A percentile compares a stretch with the other conserved stretches of the same genome.
Conservation (phyloP, 495 filamentous ascomycete species). For the Tuber aestivum region DNA sequence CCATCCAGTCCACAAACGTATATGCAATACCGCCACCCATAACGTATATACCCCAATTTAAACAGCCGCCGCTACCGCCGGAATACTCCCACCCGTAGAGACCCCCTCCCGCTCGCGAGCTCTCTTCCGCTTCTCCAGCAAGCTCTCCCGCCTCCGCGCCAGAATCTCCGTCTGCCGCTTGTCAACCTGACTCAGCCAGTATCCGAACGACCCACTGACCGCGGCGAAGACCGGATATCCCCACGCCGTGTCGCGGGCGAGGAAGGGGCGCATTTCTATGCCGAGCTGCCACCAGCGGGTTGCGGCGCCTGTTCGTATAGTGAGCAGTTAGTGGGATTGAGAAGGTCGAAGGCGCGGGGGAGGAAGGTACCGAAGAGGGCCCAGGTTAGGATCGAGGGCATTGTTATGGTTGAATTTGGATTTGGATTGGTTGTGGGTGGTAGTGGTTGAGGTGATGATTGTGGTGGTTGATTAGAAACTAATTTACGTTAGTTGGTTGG, state of each 20-base stretch:
- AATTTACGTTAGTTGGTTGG: neutral
- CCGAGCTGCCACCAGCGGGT: conserved; percentile 93
- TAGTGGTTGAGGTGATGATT: neutral
- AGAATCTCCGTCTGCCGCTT: conserved; percentile 67
- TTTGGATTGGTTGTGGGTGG: neutral
- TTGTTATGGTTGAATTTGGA: conserved; percentile 45
- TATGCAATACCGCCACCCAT: neutral
- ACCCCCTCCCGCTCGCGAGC: conserved; percentile 47
- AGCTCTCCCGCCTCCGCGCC: conserved; percentile 62
- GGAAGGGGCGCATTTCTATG: conserved; percentile 94
- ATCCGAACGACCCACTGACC: conserved; percentile 84
- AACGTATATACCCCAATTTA: neutral
- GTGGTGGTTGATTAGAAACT: no score
- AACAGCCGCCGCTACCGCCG: conserved; percentile 29
- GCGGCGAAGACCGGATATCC: conserved; percentile 85
- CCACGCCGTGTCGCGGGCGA: conserved; percentile 70
- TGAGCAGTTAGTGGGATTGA: conserved; percentile 6
- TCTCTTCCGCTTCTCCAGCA: conserved; percentile 84
- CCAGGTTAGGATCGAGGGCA: conserved; percentile 91
- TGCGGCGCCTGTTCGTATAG: conserved; percentile 61
- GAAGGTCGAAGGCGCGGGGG: conserved; percentile 25
- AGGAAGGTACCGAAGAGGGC: conserved; percentile 77
- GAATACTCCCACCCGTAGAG: conserved; percentile 50
- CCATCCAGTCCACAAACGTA: neutral
- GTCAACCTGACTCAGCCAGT: conserved; percentile 88